Base-by-base conservation (phyloP, 306 rosid genomes). In the Pterocarpus santalinus region DNA sequence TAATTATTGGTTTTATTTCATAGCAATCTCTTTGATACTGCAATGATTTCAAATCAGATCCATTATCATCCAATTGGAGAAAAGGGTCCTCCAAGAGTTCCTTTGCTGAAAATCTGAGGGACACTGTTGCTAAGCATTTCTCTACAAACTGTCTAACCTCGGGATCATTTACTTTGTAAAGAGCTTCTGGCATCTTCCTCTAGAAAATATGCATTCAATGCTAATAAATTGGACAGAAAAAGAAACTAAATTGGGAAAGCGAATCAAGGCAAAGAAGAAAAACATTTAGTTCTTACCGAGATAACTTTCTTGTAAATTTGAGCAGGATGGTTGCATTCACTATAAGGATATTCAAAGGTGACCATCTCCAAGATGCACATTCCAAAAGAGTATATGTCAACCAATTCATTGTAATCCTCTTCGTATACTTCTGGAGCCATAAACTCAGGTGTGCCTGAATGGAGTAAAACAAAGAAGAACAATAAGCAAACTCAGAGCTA, bases 291-390 rank as follows among this genome's bases (percentile, higher is more conserved):
- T 81, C 95, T 57, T 88, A 96, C 99, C 38, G 91, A 87, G 56
- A 84, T 73, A 72, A 96, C 99, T 94, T 92, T 96, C 92, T 94
- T 94, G 90, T 96, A 96, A 57, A 96, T 96, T 82, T 96, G 94
- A 80, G 97, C 99, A 55, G 98, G 94, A 84, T 94, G 94, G 56
- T 65, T 85, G 89, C 99, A 96, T 92, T 94, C 99, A 69, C 97
- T 93, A 51, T 94, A 96, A 57, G 98, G 99, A 86, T 96, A 96
- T 76, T 96, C 97, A 78, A 85, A 90, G 73, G 99, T 94, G 56
- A 96, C 97, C 98, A 96, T 96, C 90, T 96, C 99, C 84, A 96
- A 86, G 53, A 96, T 86, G 80, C 99, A 94, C 99, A 96, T 96
- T 73, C 99, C 99, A 83, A 96, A 94, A 56, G 99, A 83, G 84